These are phyloP conservation scores for Boletus edulis DNA, from an alignment of 768 basidiomycete species.

Conservation along the genomic window DNA sequence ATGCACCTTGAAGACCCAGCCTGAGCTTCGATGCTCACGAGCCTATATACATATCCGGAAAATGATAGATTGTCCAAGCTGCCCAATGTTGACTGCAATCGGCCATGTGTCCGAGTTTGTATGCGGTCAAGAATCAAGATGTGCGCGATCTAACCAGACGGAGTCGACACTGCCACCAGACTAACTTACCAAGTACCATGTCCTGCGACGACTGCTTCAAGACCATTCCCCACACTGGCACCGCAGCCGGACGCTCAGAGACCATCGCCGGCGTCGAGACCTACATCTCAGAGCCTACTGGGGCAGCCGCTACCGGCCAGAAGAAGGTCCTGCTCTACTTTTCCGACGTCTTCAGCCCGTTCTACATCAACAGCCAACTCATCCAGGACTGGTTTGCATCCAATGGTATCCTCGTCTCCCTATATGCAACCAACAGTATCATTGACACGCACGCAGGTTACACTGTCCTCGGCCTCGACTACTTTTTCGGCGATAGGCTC, in stretches of 20 bases:
- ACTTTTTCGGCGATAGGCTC: constrained; percentile 60
- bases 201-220: constrained; percentile 53
- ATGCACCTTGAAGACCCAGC: too few species aligned
- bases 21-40: too few species aligned
- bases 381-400: constrained; percentile 65
- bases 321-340: constrained; percentile 55
- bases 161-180: not conserved
- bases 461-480: constrained; percentile 57
- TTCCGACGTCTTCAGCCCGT: constrained; percentile 58
- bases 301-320: constrained; percentile 11
- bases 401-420: constrained; percentile 39
- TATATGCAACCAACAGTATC: too few species aligned
- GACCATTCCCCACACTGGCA: constrained; percentile 51
- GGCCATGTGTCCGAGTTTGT: too few species aligned
- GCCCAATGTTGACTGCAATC: too few species aligned
- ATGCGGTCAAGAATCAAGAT: too few species aligned
- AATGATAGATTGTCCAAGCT: too few species aligned
- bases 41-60: too few species aligned
- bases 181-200: constrained; percentile 29
- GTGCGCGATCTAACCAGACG: too few species aligned
- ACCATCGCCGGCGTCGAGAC: constrained; percentile 42
- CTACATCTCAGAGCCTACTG: constrained; percentile 50
- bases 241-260: constrained; percentile 38
- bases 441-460: constrained; percentile 40
- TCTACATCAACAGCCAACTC: constrained; percentile 56